Evolutionary conservation across 2,329 filamentous ascomycete species (phyloP).

Genomic region (Didymella keratinophila): DNA sequence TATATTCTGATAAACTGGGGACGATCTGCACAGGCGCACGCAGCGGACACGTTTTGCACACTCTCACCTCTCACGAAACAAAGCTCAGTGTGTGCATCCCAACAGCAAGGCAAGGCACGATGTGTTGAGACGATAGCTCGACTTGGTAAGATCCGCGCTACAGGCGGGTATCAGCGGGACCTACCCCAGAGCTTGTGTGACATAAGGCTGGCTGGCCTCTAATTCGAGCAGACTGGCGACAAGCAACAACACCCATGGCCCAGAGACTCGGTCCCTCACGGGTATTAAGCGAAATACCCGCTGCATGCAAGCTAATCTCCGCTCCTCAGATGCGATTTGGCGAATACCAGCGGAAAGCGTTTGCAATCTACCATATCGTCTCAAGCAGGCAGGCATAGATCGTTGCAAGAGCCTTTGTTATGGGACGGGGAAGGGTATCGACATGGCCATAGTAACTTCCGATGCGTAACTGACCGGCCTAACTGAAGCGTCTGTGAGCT

Average conservation of each 20-base stretch:
- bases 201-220: background rate
- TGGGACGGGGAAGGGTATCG: conserved; percentile 24
- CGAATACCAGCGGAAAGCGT: conserved; percentile 15
- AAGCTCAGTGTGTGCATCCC: background rate
- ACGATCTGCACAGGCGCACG: background rate
- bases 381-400: conserved; percentile 15
- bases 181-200: conserved; percentile 2
- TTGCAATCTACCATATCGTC: conserved; percentile 11
- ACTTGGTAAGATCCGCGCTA: background rate
- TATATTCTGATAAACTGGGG: background rate
- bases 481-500: conserved; percentile 8
- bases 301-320: background rate
- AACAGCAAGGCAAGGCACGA: background rate
- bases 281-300: background rate
- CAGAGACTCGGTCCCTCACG: background rate
- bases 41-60: background rate
- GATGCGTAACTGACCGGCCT: conserved; percentile 13
- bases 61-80: background rate
- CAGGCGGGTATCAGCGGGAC: background rate
- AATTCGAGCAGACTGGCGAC: conserved; percentile 2
- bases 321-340: background rate
- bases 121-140: background rate
- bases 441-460: conserved; percentile 17
- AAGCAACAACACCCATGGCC: background rate
- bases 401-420: conserved; percentile 1